These are phyloP conservation scores for Fusarium neocosmosporiellum DNA, from an alignment of 2,329 filamentous ascomycete genomes.

Conservation along the genomic window DNA sequence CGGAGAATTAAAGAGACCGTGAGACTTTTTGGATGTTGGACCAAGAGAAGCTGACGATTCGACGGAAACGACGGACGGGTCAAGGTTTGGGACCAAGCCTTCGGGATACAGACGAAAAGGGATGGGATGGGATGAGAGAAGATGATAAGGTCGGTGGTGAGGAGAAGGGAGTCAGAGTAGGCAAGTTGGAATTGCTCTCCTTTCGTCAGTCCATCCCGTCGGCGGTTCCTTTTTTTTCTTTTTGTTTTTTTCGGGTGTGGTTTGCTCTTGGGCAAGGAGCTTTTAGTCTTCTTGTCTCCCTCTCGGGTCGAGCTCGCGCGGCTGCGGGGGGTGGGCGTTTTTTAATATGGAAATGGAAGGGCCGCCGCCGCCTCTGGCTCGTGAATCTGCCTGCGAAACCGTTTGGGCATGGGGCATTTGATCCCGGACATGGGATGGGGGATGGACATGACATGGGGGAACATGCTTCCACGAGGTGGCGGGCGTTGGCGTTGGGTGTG, in stretches of 20 bases:
- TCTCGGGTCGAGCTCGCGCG: constrained; percentile 11
- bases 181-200: constrained; percentile 1
- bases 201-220: constrained; percentile 13
- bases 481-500: constrained; percentile 20
- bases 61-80: constrained; percentile 44
- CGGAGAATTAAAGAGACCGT: constrained; percentile 26
- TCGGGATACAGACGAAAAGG: constrained; percentile 4
- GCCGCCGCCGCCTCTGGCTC: constrained; percentile 8
- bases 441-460: constrained; percentile 8
- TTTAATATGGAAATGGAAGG: constrained; percentile 21
- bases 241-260: background rate
- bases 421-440: background rate
- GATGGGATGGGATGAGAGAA: background rate
- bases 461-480: constrained; percentile 31
- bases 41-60: constrained; percentile 12
- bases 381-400: constrained; percentile 32
- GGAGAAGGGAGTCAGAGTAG: background rate
- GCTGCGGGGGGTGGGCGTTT: constrained; percentile 34
- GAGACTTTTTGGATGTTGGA: background rate
- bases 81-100: constrained; percentile 39
- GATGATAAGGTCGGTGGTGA: background rate
- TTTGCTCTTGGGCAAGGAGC: background rate
- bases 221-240: background rate
- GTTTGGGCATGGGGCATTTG: constrained; percentile 28
- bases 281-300: background rate